Evolutionary conservation across 805 yeast species (phyloP).

Genomic region (Helenozyma rhizophorensis): DNA sequence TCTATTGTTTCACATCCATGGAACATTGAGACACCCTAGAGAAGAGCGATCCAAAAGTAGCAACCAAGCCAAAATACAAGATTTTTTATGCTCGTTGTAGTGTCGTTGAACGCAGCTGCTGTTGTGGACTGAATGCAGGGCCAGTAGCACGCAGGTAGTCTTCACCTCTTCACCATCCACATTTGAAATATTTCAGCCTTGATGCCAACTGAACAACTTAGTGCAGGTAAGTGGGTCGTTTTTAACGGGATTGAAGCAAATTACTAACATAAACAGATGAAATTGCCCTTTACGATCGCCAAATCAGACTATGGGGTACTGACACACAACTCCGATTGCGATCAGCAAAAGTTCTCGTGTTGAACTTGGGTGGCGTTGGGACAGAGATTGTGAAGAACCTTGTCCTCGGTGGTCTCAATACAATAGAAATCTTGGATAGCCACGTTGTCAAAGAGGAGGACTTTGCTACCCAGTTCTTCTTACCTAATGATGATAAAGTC

Average conservation of each 20-base stretch:
- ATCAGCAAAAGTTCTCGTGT: constrained; percentile 62
- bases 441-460: constrained; percentile 55
- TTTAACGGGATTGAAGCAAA: too few species aligned
- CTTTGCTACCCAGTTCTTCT: constrained; percentile 70
- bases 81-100: too few species aligned
- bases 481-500: constrained; percentile 47
- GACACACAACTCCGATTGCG: constrained; percentile 81
- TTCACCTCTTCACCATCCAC: too few species aligned
- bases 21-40: too few species aligned
- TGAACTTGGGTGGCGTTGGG: constrained; percentile 74
- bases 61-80: too few species aligned
- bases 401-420: constrained; percentile 83
- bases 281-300: constrained; percentile 89
- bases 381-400: constrained; percentile 80
- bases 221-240: constrained; percentile 6
- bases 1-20: too few species aligned
- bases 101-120: too few species aligned
- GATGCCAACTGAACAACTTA: constrained; percentile 1
- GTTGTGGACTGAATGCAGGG: too few species aligned
- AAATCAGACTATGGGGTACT: constrained; percentile 93
- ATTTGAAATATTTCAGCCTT: too few species aligned
- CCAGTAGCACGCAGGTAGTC: too few species aligned
- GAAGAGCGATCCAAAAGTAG: too few species aligned
- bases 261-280: constrained; percentile 48
- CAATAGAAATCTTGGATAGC: constrained; percentile 64